Base-by-base conservation (phyloP, 208 protist genomes). In the Trypanosoma conorhini region DNA sequence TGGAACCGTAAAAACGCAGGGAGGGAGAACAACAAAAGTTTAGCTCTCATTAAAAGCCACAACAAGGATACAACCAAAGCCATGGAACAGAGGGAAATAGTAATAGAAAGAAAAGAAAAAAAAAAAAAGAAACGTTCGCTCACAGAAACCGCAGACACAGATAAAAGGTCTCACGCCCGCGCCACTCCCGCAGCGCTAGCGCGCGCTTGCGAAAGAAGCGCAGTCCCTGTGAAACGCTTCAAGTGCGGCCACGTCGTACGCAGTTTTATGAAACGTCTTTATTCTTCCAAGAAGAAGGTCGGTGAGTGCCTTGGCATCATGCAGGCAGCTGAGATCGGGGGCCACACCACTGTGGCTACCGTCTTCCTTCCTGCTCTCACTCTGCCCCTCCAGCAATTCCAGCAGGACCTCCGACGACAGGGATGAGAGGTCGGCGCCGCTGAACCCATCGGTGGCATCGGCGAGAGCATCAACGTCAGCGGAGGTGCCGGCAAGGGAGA, bases 401-500 rank as follows among this genome's bases (percentile, higher is more conserved):
- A 94, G 67, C 17, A 94, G 55, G 0, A 82, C 76, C 26, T 74
- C 72, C 10, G 86, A 78, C 58, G 80, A 87, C 58, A 93, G 77
- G 8, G 87, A 75, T 35, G 79, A 76, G 35, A 96, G 62, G 42
- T 96, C 91, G 15, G 91, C 91, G 2, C 91, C 91, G 70, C 89
- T 96, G 51, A 96, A 94, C 3, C 89, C 91, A 13, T 89, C 81
- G 13, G 87, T 94, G 26, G 55, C 59, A 30, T 54, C 72, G 1
- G 88, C 82, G 19, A 96, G 31, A 1, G 24, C 66, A 33, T 69
- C 72, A 28, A 83, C 26, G 70, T 94, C 76, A 8, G 70, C 80
- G 4, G 80, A 62, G 5, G 84, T 85, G 24, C 79, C 72, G 21
- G 59, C 33, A 46, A 97, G 80, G n/a, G 83, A 62, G 30, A 89